Conservation (phyloP, 2,329 filamentous ascomycete species). For the Fusarium chuoi region DNA sequence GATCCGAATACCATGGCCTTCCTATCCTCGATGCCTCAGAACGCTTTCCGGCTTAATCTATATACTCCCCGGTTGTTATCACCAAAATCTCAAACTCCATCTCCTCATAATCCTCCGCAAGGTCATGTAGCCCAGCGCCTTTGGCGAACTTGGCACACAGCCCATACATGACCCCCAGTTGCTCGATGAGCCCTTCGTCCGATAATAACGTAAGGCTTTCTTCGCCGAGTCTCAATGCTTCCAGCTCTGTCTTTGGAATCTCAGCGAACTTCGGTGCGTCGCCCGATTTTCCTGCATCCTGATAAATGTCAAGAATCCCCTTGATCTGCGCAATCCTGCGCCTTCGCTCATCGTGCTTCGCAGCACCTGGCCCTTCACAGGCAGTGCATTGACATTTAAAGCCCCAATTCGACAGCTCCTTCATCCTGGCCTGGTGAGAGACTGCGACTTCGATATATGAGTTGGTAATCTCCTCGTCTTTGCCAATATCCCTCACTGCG, state of each 20-base stretch:
- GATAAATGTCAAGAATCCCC: slow-evolving; percentile 8
- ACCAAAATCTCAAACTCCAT: slow-evolving; percentile 15
- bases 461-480: slow-evolving; percentile 14
- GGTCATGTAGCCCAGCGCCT: neutral
- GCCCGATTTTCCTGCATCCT: neutral
- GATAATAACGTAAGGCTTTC: neutral
- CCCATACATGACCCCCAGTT: slow-evolving; percentile 14
- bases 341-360: slow-evolving; percentile 7
- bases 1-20: fast-evolving
- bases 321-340: slow-evolving; percentile 11
- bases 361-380: neutral
- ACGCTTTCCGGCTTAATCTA: neutral
- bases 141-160: slow-evolving; percentile 13
- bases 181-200: neutral
- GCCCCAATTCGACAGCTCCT: slow-evolving; percentile 11
- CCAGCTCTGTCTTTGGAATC: neutral
- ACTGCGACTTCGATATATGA: slow-evolving; percentile 17
- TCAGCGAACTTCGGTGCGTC: slow-evolving; percentile 1
- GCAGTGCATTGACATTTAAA: neutral
- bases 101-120: neutral
- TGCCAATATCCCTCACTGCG: neutral
- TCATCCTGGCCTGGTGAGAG: neutral
- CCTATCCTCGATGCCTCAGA: neutral
- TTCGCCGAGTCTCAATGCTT: neutral
- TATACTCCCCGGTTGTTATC: slow-evolving; percentile 7